Evolutionary conservation across 164 flowering plant genomes (phyloP).

Genomic region (Umbilicus rupestris): DNA sequence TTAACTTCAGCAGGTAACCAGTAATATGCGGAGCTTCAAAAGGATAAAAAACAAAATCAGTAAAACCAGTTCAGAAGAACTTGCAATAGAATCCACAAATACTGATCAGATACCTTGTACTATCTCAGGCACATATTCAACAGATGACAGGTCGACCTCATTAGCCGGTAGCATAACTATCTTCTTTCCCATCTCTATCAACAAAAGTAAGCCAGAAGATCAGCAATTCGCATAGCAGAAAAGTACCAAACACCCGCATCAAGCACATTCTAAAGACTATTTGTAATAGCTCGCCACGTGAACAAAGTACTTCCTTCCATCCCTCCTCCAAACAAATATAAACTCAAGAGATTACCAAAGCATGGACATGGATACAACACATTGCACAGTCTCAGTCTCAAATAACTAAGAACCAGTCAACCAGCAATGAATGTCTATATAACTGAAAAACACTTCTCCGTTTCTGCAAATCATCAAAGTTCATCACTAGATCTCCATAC

Average conservation of each 20-base stretch:
- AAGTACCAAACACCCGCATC: not conserved
- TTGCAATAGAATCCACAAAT: not conserved
- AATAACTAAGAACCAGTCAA: not conserved
- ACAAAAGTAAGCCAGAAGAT: not conserved
- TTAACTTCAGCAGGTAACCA: slow-evolving; percentile 49
- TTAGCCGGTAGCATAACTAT: slow-evolving; percentile 45
- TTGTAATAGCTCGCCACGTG: no score
- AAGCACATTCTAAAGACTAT: not conserved
- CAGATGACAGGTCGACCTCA: slow-evolving; percentile 46
- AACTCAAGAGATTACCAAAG: not conserved
- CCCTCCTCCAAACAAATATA: not conserved
- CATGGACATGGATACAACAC: no score
- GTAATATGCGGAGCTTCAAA: slow-evolving; percentile 60
- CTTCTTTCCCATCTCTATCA: slow-evolving; percentile 43
- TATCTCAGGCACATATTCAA: slow-evolving; percentile 38
- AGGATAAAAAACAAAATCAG: not conserved
- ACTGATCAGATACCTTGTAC: slow-evolving; percentile 30
- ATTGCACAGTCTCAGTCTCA: no score
- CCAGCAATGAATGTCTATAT: not conserved
- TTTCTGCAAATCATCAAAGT: no score
- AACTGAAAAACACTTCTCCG: not conserved
- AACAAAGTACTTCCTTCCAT: not conserved
- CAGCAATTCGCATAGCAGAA: not conserved
- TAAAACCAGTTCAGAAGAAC: not conserved
- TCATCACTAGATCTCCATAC: no score